Conservation (phyloP, 257 asterid genomes). For the Nicotiana tabacum region DNA sequence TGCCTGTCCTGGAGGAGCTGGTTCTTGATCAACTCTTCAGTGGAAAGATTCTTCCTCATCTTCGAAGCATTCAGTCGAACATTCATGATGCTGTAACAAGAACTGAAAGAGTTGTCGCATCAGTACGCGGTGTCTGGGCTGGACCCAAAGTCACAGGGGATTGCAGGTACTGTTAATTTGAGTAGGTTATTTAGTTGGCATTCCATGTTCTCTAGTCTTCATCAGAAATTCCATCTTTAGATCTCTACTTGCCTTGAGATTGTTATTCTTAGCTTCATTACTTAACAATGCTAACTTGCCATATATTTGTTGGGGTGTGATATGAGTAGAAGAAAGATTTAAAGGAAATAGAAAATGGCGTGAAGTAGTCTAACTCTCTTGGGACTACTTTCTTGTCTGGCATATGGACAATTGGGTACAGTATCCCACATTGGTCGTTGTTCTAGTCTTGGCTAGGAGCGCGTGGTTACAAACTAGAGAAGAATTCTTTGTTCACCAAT, state of each 20-base stretch:
- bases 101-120: constrained; percentile 72
- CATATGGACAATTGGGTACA: not conserved
- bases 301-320: not conserved
- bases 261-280: not conserved
- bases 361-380: not conserved
- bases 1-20: constrained; percentile 69
- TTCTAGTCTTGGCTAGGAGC: not conserved
- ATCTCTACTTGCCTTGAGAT: not conserved
- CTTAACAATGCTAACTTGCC: not conserved
- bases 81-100: constrained; percentile 73
- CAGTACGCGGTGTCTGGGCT: constrained; percentile 78
- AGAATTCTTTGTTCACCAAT: not conserved
- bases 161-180: constrained; percentile 44
- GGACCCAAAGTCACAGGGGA: constrained; percentile 64
- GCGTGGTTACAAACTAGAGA: not conserved
- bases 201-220: not conserved
- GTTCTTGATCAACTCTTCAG: constrained; percentile 71
- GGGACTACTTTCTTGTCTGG: not conserved
- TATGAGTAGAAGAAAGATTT: not conserved
- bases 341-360: not conserved
- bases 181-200: not conserved
- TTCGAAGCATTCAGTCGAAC: constrained; percentile 62
- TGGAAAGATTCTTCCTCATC: constrained; percentile 92
- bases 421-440: not conserved
- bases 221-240: not conserved